Conservation (phyloP, 2,329 filamentous ascomycete species). For the Alternaria sp. region DNA sequence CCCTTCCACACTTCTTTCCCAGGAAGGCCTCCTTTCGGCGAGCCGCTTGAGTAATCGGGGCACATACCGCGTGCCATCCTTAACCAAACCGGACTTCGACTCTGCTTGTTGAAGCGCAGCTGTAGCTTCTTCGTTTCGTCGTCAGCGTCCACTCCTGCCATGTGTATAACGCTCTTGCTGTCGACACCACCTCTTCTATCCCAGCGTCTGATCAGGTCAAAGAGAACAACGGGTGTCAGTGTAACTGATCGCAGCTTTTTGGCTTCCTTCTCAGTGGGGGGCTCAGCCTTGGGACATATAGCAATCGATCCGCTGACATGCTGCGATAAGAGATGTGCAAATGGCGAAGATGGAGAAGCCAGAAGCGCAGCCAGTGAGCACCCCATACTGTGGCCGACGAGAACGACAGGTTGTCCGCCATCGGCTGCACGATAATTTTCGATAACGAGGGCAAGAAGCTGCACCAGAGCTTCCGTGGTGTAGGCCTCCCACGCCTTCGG, state of each 20-base stretch:
- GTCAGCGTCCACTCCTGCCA: conserved; percentile 74
- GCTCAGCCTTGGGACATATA: conserved; percentile 78
- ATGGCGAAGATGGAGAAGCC: conserved; percentile 66
- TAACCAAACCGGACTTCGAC: conserved; percentile 80
- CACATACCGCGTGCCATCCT: conserved; percentile 79
- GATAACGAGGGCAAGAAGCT: conserved; percentile 78
- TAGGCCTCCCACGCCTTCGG: conserved; percentile 80
- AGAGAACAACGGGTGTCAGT: conserved; percentile 73
- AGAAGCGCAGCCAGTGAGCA: conserved; percentile 78
- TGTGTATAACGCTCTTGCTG: conserved; percentile 80
- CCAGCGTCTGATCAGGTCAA: conserved; percentile 78
- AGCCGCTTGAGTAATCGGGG: conserved; percentile 65
- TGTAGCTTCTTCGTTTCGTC: conserved; percentile 72
- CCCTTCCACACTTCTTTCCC: conserved; percentile 75
- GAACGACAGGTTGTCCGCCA: conserved; percentile 73
- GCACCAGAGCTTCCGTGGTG: conserved; percentile 74
- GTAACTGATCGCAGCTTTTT: conserved; percentile 66
- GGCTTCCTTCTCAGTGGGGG: conserved; percentile 64
- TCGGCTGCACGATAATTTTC: conserved; percentile 73
- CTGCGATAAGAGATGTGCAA: conserved; percentile 63
- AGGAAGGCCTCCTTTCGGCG: conserved; percentile 70
- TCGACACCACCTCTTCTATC: conserved; percentile 80
- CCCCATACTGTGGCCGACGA: conserved; percentile 92
- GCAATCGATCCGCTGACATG: conserved; percentile 79
- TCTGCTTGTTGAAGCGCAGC: conserved; percentile 81